phyloP scores from a whole-genome alignment of 192 early-diverging fungal species.

The Lobulomyces angularis region DNA sequence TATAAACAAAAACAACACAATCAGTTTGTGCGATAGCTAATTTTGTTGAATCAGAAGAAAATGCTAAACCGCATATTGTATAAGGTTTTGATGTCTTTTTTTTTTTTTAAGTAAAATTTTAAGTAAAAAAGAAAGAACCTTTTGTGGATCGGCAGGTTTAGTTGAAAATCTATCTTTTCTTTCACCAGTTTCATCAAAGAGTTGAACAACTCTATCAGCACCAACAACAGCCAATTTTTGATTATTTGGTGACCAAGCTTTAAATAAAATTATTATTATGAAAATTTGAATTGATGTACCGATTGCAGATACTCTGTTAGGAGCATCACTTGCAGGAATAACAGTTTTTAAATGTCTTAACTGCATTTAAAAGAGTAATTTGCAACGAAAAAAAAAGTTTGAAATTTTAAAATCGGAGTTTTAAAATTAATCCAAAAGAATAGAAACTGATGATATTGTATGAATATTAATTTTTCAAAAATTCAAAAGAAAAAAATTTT shows the following conservation, averaged over 20 bases:
- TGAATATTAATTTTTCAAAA: too few relatives aligned
- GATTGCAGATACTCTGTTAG: constrained; percentile 26
- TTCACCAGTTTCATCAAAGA: constrained; percentile 57
- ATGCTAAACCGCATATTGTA: constrained; percentile 28
- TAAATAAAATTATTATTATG: too few relatives aligned
- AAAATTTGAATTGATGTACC: too few relatives aligned
- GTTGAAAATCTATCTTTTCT: constrained; percentile 49
- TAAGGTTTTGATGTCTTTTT: constrained; percentile 17
- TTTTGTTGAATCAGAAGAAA: constrained; percentile 49
- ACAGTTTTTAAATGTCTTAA: constrained; percentile 42
- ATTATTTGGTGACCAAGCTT: constrained; percentile 47
- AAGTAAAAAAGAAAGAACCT: constrained; percentile 14
- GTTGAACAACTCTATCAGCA: constrained; percentile 36
- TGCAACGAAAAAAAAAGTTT: too few relatives aligned
- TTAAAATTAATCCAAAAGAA: too few relatives aligned
- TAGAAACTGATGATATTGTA: too few relatives aligned
- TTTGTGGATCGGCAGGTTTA: constrained; percentile 52
- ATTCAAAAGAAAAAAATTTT: too few relatives aligned
- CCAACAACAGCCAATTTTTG: constrained; percentile 47
- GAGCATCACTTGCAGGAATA: constrained; percentile 18
- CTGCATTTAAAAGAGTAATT: constrained; percentile 13
- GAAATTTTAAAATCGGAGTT: too few relatives aligned
- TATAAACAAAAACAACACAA: constrained; percentile 52
- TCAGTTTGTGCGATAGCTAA: constrained; percentile 51
- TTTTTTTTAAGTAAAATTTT: background rate